Evolutionary conservation across 805 yeast species (phyloP), one percentile per base, ranked within the genome.

Genomic region (Ogataea nonfermentans): DNA sequence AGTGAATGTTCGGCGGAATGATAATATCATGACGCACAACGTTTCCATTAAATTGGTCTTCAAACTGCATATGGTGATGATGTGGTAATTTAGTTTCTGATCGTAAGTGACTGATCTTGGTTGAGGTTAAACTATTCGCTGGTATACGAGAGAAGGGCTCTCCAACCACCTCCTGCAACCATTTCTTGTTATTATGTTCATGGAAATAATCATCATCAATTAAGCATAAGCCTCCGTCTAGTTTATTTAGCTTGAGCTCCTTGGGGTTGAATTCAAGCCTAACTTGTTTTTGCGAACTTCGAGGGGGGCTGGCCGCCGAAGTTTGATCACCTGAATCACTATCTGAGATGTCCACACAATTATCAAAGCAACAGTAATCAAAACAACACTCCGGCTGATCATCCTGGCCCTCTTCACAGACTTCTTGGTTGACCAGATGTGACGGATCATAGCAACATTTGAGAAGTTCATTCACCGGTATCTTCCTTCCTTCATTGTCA

Each of bases 31-130:
- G 58, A 28, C 57, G 53, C 7, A 57, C 43, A 9, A 45, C 22
- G 17, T 48, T 47, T 20, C 62, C 62, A 29, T 56, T 52, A 5
- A 47, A 27, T 31, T 49, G 45, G 29, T 59, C 60, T 38, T 56
- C 56, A 35, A 55, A 51, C 24, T 57, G 62, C n/a, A 56, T 42
- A 45, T 59, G 64, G 29, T 55, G 60, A 37, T 57, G 60, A 26
- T 59, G 62, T 5, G 33, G 14, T 9, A 15, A 12, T 10, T 19
- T 25, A 12, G 13, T 4, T 15, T 40, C 37, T 7, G 20, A 35
- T 29, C 47, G 13, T 14, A 37, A 24, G n/a, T 32, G 35, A 32
- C 43, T 43, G 9, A 31, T 3, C 29, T 35, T 43, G 6, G 37
- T 24, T 9, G 37, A 10, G 20, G 36, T 31, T 15, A 14, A 24